These are phyloP conservation scores for Catenaria anguillulae DNA, from an alignment of 371 early-diverging fungal species.

Conservation along the genomic window DNA sequence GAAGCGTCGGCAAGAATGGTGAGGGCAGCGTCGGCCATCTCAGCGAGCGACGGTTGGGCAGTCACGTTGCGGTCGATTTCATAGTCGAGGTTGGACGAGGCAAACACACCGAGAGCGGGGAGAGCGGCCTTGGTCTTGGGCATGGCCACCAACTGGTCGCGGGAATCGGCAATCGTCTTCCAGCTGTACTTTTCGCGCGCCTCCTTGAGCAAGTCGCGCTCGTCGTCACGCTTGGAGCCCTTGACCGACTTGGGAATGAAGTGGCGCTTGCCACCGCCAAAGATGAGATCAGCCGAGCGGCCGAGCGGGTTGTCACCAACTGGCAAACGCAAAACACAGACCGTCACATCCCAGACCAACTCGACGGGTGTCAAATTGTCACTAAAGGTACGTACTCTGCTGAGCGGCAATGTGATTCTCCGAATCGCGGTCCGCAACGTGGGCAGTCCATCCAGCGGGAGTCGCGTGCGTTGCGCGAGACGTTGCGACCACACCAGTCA, in stretches of 20 bases:
- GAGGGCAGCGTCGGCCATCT: slow-evolving; percentile 70
- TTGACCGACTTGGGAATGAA: slow-evolving; percentile 44
- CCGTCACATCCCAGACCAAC: too few relatives aligned
- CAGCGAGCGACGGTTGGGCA: slow-evolving; percentile 61
- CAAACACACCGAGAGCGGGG: slow-evolving; percentile 64
- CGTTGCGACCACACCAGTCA: slow-evolving; percentile 83
- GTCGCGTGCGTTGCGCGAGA: slow-evolving; percentile 85
- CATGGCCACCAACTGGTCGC: slow-evolving; percentile 40
- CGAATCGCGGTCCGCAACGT: slow-evolving; percentile 56
- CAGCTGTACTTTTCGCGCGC: slow-evolving; percentile 41
- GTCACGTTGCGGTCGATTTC: slow-evolving; percentile 62
- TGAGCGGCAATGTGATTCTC: slow-evolving; percentile 52
- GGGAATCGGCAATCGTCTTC: slow-evolving; percentile 28
- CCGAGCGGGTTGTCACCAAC: slow-evolving; percentile 72
- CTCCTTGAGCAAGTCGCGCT: slow-evolving; percentile 41
- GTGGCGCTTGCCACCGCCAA: slow-evolving; percentile 80
- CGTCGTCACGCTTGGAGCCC: slow-evolving; percentile 51
- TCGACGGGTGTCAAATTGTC: too few relatives aligned
- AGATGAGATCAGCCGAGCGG: slow-evolving; percentile 67
- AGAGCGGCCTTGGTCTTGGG: slow-evolving; percentile 22
- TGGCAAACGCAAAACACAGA: too few relatives aligned
- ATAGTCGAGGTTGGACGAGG: slow-evolving; percentile 64
- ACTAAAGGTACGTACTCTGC: too few relatives aligned
- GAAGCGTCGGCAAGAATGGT: slow-evolving; percentile 36
- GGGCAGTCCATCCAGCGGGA: slow-evolving; percentile 62